These are phyloP conservation scores for Mycosarcoma maydis DNA, from an alignment of 1,284 basidiomycete species.

Conservation along the genomic window DNA sequence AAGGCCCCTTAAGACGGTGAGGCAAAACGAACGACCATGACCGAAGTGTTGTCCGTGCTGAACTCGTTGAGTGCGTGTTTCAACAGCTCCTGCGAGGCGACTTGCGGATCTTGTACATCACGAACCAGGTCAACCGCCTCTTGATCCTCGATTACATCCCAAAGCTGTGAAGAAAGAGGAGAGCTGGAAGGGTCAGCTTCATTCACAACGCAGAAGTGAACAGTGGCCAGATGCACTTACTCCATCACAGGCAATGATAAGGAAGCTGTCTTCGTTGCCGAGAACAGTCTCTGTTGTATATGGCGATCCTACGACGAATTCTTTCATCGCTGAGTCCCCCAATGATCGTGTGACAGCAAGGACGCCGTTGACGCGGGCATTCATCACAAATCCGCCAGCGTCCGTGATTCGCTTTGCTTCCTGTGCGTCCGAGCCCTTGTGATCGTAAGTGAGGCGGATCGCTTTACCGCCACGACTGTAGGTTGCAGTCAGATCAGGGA, in stretches of 20 bases:
- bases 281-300: slow-evolving; percentile 97
- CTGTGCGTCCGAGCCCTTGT: slow-evolving; percentile 96
- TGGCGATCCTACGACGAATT: slow-evolving; percentile 96
- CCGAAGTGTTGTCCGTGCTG: slow-evolving; percentile 81
- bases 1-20: neutral
- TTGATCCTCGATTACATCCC: slow-evolving; percentile 96
- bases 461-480: slow-evolving; percentile 81
- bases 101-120: slow-evolving; percentile 79
- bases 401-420: slow-evolving; percentile 97
- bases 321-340: slow-evolving; percentile 98
- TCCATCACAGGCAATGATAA: slow-evolving; percentile 97
- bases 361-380: slow-evolving; percentile 93
- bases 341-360: slow-evolving; percentile 94
- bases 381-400: slow-evolving; percentile 98
- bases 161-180: slow-evolving; percentile 74
- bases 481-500: neutral
- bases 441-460: slow-evolving; percentile 94
- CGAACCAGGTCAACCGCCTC: slow-evolving; percentile 87
- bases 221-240: slow-evolving; percentile 71
- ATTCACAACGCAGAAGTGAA: neutral
- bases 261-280: slow-evolving; percentile 87
- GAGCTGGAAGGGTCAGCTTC: neutral
- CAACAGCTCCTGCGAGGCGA: slow-evolving; percentile 80
- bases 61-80: slow-evolving; percentile 86
- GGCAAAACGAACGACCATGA: slow-evolving; percentile 63